Evolutionary conservation across 306 rosid species (phyloP), one percentile per base, ranked within the genome.

Genomic region (Vigna nakashimae): DNA sequence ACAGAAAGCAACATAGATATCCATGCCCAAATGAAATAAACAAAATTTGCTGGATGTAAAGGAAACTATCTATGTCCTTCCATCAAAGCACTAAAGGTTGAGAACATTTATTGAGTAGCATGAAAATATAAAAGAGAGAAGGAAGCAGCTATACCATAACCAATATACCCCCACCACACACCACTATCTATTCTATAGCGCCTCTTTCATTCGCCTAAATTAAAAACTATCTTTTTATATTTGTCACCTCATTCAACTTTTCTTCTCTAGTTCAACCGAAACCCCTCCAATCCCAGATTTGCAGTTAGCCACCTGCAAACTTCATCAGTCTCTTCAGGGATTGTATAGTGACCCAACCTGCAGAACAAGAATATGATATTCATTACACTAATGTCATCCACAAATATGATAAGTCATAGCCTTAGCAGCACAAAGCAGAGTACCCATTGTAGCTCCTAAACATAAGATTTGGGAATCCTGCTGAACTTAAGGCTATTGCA

Each of bases 271-370:
- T 85, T 82, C 55, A 77, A 82, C 60, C 88, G 74, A 71, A 84
- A 87, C 75, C 98, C 98, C 70, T 86, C 90, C 1, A 95, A 96
- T 76, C 88, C 91, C 84, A 91, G 76, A 76, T 74, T 84, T 78
- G 85, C 89, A 69, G 91, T 88, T 69, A 95, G 86, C 99, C 99
- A 95, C 51, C 78, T 81, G 80, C 97, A 91, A 38, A 95, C 94
- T 80, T 87, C 97, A 79, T 91, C 89, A 11, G 90, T 92, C 86
- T 95, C 99, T 81, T 91, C 96, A 51, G 99, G 98, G 75, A 92
- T 79, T 59, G 98, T 95, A 46, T 95, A 86, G 79, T 95, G 99
- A 20, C 99, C 99, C 77, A 92, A 83, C 84, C 99, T 95, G 88
- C 91, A 87, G 28, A 80, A 22, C 42, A 74, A 65, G 4, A 52